Evolutionary conservation across 495 filamentous ascomycete species (phyloP).

Genomic region (Jackrogersella multiformis): DNA sequence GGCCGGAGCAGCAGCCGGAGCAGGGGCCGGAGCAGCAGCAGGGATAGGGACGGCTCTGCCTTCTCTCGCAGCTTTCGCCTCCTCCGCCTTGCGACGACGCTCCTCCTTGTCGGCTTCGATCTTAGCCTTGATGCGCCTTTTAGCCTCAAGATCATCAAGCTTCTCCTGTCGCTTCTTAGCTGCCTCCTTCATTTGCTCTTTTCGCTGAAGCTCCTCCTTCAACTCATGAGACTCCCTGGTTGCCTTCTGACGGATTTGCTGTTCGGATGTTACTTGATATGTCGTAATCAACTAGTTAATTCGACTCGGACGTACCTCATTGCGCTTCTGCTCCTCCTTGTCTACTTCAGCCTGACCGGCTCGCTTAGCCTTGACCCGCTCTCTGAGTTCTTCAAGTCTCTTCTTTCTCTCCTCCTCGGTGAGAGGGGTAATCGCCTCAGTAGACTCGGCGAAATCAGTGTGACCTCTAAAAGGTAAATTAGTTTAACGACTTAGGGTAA

Average conservation of each 20-base stretch:
- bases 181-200: conserved; percentile 90
- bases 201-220: conserved; percentile 84
- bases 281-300: not conserved
- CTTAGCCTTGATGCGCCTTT: conserved; percentile 86
- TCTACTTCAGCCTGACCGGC: conserved; percentile 75
- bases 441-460: conserved; percentile 91
- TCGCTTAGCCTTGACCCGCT: conserved; percentile 77
- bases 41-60: conserved; percentile 66
- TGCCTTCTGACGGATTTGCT: conserved; percentile 88
- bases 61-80: conserved; percentile 82
- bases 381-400: conserved; percentile 75
- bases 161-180: conserved; percentile 86
- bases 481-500: conserved; percentile 19
- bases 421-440: conserved; percentile 87
- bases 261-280: conserved; percentile 25
- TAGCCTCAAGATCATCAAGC: conserved; percentile 83
- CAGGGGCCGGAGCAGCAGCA: conserved; percentile 51
- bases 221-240: conserved; percentile 79
- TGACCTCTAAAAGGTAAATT: conserved; percentile 66
- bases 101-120: conserved; percentile 92
- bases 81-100: conserved; percentile 80
- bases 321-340: conserved; percentile 84
- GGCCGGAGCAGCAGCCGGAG: conserved; percentile 50
- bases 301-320: conserved; percentile 68
- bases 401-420: conserved; percentile 91